phyloP scores from a whole-genome alignment of 2,329 filamentous ascomycete species.

The Hypoxylon sp. region DNA sequence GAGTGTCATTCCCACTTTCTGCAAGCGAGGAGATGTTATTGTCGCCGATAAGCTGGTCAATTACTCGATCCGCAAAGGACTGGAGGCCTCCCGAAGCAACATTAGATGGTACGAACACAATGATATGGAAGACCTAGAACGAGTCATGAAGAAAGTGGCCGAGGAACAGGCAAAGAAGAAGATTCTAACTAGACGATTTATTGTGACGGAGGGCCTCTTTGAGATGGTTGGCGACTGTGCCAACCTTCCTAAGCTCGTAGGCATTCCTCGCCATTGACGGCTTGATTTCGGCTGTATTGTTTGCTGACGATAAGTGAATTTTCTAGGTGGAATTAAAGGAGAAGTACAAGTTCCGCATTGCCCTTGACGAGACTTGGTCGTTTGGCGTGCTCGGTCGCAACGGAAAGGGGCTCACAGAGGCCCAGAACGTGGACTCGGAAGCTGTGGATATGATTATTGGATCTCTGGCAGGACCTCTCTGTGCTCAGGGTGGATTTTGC shows the following conservation, averaged over 20 bases:
- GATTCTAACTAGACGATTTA: conserved; percentile 91
- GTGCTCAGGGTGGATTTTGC: conserved; percentile 95
- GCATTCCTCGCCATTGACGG: conserved; percentile 49
- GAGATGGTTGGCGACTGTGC: conserved; percentile 90
- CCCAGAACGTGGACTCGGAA: conserved; percentile 93
- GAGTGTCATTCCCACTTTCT: conserved; percentile 97
- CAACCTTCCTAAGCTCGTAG: conserved; percentile 86
- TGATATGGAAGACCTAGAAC: conserved; percentile 93
- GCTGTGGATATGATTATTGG: conserved; percentile 98
- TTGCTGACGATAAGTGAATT: conserved; percentile 25
- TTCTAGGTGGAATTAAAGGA: conserved; percentile 88
- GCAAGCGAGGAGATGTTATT: conserved; percentile 96
- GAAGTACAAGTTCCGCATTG: conserved; percentile 97
- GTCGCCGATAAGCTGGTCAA: conserved; percentile 95
- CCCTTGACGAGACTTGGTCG: conserved; percentile 97
- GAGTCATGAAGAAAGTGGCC: conserved; percentile 85
- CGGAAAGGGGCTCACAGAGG: conserved; percentile 92
- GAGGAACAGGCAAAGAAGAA: conserved; percentile 89
- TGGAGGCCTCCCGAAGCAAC: conserved; percentile 92
- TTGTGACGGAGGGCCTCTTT: conserved; percentile 95
- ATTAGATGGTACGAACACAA: conserved; percentile 97
- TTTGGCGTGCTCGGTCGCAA: conserved; percentile 95
- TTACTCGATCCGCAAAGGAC: conserved; percentile 92
- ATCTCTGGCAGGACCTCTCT: conserved; percentile 89
- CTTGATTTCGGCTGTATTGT: not conserved